Evolutionary conservation across 768 basidiomycete species (phyloP), one percentile per base, ranked within the genome.

Genomic region (Rhizopogon sp.): DNA sequence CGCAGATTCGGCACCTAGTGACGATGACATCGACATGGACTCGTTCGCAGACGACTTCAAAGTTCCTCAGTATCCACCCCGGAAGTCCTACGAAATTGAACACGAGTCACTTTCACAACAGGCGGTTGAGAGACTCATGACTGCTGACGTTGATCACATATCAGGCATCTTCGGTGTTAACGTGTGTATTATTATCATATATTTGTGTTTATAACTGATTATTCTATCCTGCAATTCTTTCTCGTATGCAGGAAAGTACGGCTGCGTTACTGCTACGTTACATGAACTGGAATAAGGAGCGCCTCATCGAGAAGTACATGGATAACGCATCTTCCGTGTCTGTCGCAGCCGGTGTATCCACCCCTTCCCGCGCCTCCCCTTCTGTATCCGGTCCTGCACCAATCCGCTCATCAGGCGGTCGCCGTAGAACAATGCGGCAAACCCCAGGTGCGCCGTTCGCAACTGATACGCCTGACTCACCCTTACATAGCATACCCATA

Each of bases 261-360:
- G 94, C 94, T 4, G 78, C 84, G 2, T 74, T 94, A 31, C 78
- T 99, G 6, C 75, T 99, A 56, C 84, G 94, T 29, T 75, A 90
- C 72, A 82, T 88, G 77, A 76, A 79, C 53, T 99, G 97, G 97
- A 98, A 98, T 78, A 92, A 91, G 66, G 97, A 99, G 68, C 86
- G 87, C 54, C 80, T 99, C 20, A 92, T 93, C 61, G 96, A 98
- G 74, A 89, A 91, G 69, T 98, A 92, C 73, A 97, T 97, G 93
- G 96, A 98, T 63, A 90, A 93, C 56, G 82, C 91, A 1, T 76
- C 83, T 17, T 72, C 74, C 7, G 80, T 94, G 14, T 81, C 87
- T 29, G 77, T 82, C 28, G 80, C 82, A 6, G 93, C 95, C 1
- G 97, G 96, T 3, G 78, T 89, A 60, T 79, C 63, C 59, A 76